Evolutionary conservation across 2,329 filamentous ascomycete species (phyloP), one percentile per base, ranked within the genome.

Genomic region (Pyrenochaeta sp.): DNA sequence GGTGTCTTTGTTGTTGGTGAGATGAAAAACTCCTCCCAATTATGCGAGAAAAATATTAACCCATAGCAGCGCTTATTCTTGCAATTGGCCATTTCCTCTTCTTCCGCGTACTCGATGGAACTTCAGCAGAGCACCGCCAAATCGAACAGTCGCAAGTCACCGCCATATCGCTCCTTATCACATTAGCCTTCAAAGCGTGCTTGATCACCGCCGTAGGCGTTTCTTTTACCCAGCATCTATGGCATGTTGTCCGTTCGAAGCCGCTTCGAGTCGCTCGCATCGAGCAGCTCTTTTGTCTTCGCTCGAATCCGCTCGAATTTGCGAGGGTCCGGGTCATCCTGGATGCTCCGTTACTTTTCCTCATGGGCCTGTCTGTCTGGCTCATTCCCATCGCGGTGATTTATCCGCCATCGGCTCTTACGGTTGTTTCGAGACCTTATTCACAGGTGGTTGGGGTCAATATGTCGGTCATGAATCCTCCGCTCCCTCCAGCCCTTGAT

Each of bases 191-290:
- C 29, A 41, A 35, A 12, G 47, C 47, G 11, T 12, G 14, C 7
- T 11, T 51, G 12, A 17, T 21, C 7, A 30, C 42, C 12, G 23
- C 7, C n/a, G 18, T 51, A 15, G 43, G 42, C 11, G 20, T 37
- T 2, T 51, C 21, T 6, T 58, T 58, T 14, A 32, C 54, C 1
- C 54, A 58, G 17, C 37, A 54, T 6, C 20, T 58, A 3, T 58
- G 54, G 54, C n/a, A 11, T 5, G 9, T 45, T 4, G 4, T 27
- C 4, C 23, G 23, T 9, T 4, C 23, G 23, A 27, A 35, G 32
- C 5, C 32, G 12, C 32, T 35, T 17, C 40, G 41, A 51, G 27
- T 54, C 31, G 44, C 30, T 45, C 33, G 52, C 53, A 49, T 60
- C 12, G 32, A 35, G 56, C 40, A 60, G 46, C 49, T 56, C 44